Evolutionary conservation across 441 rosid species (phyloP), one percentile per base, ranked within the genome.

Genomic region (Adansonia gregorii): DNA sequence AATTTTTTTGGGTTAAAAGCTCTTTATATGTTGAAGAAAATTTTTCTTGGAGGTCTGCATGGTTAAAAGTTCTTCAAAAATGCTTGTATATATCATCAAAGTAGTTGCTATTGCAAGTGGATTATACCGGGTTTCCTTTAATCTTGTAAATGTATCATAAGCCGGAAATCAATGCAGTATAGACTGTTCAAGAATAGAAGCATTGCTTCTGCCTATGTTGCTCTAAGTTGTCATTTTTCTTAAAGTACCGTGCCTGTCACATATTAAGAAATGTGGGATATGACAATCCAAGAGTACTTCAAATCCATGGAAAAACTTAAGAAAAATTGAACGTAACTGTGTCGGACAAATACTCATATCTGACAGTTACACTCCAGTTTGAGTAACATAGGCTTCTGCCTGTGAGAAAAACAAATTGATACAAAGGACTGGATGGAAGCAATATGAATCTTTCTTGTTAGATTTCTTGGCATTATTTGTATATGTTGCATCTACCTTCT

Each of bases 371-470:
- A 35, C 39, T 35, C 39, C 39, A 35, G 39, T 35, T 35, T 35
- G 39, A 35, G 39, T 3, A 35, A 35, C 39, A 3, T 35, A 35
- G 4, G 39, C 39, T 35, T 35, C 39, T 35, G 39, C 39, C 39
- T 35, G 39, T 35, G 39, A 35, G 39, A 5, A 69, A 31, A 39
- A 31, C 75, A 56, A 72, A 54, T 55, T 55, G n/a, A 39, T 15
- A 46, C 56, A 46, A 41, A 46, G 72, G 39, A 67, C 54, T 6
- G 65, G 51, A 39, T 55, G n/a, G 46, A 64, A 46, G 69, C 63
- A 71, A 27, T 46, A 72, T 65, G 39, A 27, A 9, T 67, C n/a
- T 61, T 11, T 66, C 51, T 41, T 31, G 65, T 10, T 75, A 56
- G 56, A 56, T 75, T 22, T 66, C 48, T 70, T 46, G 48, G 24